These are phyloP conservation scores for Metschnikowia cerradonensis DNA, from an alignment of 805 yeast species.

Conservation along the genomic window DNA sequence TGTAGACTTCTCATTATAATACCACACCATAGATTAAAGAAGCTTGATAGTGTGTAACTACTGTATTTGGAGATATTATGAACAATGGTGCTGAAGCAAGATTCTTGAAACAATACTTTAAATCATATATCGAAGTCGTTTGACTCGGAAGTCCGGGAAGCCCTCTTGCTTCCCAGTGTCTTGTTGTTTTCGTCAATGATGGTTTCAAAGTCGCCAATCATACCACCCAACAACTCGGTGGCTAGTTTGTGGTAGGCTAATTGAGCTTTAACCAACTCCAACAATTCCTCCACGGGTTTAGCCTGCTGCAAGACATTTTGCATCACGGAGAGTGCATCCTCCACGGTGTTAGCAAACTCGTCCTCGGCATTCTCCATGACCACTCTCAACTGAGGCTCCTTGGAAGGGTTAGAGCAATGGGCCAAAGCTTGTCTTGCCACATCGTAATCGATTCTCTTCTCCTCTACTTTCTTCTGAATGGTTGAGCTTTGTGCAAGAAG, in stretches of 20 bases:
- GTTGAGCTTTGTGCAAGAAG: conserved; percentile 59
- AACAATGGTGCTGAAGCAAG: not conserved
- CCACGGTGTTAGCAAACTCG: conserved; percentile 84
- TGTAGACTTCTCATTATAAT: not conserved
- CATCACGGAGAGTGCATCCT: conserved; percentile 80
- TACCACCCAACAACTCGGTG: conserved; percentile 56
- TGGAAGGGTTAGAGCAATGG: conserved; percentile 40
- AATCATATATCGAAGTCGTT: conserved; percentile 27
- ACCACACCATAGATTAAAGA: not conserved
- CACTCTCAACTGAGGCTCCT: conserved; percentile 69
- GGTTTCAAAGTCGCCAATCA: conserved; percentile 60
- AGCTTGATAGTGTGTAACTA: too few species aligned
- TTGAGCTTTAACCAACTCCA: conserved; percentile 73
- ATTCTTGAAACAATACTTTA: not conserved
- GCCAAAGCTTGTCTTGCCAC: conserved; percentile 56
- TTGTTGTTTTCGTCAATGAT: conserved; percentile 47
- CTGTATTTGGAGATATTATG: too few species aligned
- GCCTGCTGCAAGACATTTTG: conserved; percentile 72
- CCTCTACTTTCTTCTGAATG: conserved; percentile 71
- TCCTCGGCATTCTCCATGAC: conserved; percentile 83
- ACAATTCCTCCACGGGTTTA: conserved; percentile 61
- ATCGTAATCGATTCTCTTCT: conserved; percentile 75
- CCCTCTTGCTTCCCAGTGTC: conserved; percentile 14
- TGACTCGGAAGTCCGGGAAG: conserved; percentile 14
- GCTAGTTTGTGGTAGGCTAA: conserved; percentile 77